phyloP scores from a whole-genome alignment of 805 yeast species.

The Cyberlindnera suaveolens region DNA sequence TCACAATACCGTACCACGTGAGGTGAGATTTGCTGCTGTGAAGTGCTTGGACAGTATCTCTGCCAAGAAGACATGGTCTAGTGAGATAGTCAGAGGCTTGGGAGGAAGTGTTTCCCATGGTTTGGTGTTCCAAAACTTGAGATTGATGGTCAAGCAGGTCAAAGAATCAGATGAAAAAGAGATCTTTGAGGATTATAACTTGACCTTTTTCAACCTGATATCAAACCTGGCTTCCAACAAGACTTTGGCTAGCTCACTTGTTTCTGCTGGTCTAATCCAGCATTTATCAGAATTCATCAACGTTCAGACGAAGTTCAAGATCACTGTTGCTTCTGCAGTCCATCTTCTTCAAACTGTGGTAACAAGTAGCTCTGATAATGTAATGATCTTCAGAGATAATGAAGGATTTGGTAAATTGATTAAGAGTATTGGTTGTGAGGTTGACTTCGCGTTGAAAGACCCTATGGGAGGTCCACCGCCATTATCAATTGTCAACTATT shows the following conservation, averaged over 20 bases:
- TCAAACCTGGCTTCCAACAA: constrained; percentile 55
- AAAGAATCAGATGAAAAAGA: constrained; percentile 31
- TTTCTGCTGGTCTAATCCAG: constrained; percentile 71
- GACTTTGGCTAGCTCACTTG: constrained; percentile 47
- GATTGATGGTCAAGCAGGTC: constrained; percentile 51
- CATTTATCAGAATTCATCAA: constrained; percentile 58
- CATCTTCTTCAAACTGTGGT: constrained; percentile 39
- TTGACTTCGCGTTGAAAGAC: constrained; percentile 53
- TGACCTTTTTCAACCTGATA: constrained; percentile 51
- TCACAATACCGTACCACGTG: constrained; percentile 47
- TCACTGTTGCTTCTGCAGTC: constrained; percentile 58
- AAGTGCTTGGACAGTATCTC: constrained; percentile 67
- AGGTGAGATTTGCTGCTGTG: constrained; percentile 53
- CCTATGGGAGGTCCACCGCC: constrained; percentile 55
- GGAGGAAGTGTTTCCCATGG: constrained; percentile 91
- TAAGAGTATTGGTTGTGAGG: constrained; percentile 55
- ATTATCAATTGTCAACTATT: constrained; percentile 42
- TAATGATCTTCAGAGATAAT: constrained; percentile 56
- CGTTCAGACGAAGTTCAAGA: constrained; percentile 42
- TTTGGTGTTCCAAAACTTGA: constrained; percentile 61
- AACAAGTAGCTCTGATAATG: constrained; percentile 37
- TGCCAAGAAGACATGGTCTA: constrained; percentile 59
- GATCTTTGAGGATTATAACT: constrained; percentile 42
- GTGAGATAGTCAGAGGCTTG: constrained; percentile 68
- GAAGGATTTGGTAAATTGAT: constrained; percentile 64